Evolutionary conservation across 805 yeast genomes (phyloP).

Genomic region (Schwanniomyces sp.): DNA sequence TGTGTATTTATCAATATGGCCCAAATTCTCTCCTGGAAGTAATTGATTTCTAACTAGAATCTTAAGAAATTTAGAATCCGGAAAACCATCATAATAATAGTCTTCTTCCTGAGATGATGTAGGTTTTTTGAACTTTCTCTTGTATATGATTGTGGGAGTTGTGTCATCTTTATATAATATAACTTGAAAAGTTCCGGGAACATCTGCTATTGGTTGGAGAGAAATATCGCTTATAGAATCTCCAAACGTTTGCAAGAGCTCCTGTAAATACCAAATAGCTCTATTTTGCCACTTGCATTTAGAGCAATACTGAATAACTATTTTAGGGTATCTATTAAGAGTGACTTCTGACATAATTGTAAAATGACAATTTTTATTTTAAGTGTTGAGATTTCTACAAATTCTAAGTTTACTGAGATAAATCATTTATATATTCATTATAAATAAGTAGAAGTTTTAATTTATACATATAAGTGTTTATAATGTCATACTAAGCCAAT

Average conservation of each 20-base stretch:
- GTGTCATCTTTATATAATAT: conserved; percentile 6
- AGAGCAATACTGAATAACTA: conserved; percentile 73
- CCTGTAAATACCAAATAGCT: conserved; percentile 87
- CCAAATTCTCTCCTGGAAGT: conserved; percentile 55
- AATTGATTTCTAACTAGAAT: conserved; percentile 59
- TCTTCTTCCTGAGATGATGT: conserved; percentile 26
- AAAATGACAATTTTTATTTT: background rate
- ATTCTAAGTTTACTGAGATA: background rate
- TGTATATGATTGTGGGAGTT: conserved; percentile 36
- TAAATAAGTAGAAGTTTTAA: background rate
- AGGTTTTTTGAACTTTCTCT: conserved; percentile 48
- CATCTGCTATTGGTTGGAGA: conserved; percentile 20
- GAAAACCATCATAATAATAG: conserved; percentile 67
- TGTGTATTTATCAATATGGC: conserved; percentile 57
- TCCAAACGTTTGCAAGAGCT: conserved; percentile 81
- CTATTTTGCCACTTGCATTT: conserved; percentile 87
- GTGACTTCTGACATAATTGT: conserved; percentile 2
- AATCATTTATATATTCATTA: background rate
- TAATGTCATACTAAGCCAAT: conserved; percentile 32
- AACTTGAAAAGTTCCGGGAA: conserved; percentile 26
- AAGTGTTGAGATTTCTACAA: background rate
- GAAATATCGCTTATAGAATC: conserved; percentile 45
- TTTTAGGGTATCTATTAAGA: conserved; percentile 48
- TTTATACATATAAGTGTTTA: conserved; percentile 4
- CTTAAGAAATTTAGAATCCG: conserved; percentile 80